Evolutionary conservation across 1,284 basidiomycete species (phyloP).

Genomic region (Ceratobasidium sp.): DNA sequence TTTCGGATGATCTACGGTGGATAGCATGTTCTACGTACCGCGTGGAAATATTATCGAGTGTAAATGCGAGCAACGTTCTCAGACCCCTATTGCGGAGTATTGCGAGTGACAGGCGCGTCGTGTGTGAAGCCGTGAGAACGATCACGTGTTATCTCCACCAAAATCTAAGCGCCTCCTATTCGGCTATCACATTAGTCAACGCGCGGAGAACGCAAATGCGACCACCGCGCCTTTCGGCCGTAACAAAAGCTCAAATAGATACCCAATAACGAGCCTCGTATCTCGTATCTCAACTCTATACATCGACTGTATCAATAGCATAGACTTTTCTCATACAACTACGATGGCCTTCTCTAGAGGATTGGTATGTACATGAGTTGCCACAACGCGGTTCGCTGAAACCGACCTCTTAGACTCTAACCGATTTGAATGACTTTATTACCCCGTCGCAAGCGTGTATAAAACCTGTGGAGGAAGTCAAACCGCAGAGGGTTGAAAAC

Average conservation of each 20-base stretch:
- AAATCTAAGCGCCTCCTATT: background rate
- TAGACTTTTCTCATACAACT: background rate
- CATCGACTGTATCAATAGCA: slow-evolving; percentile 33
- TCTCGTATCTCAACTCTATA: slow-evolving; percentile 5
- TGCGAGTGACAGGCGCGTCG: background rate
- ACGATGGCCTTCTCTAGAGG: slow-evolving; percentile 90
- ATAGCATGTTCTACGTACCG: background rate
- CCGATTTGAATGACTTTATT: slow-evolving; percentile 98
- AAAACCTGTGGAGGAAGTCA: slow-evolving; percentile 82
- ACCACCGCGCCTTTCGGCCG: slow-evolving; percentile 32
- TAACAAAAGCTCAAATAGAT: slow-evolving; percentile 28
- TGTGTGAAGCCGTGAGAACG: background rate
- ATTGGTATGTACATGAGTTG: slow-evolving; percentile 61
- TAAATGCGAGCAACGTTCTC: background rate
- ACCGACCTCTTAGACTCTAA: slow-evolving; percentile 66
- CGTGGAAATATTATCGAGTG: background rate
- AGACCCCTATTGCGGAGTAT: background rate
- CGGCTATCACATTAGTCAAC: slow-evolving; percentile 8
- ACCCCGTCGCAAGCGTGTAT: slow-evolving; percentile 98
- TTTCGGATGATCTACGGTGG: background rate
- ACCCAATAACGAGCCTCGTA: background rate
- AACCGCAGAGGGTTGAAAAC: slow-evolving; percentile 49
- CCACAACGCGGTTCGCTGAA: background rate
- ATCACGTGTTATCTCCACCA: slow-evolving; percentile 7
- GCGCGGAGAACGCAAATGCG: slow-evolving; percentile 4